Percentiles rank a stretch among this genome's conserved stretches.
phyloP scores from a whole-genome alignment of 768 basidiomycete species.

The Kwoniella pini region DNA sequence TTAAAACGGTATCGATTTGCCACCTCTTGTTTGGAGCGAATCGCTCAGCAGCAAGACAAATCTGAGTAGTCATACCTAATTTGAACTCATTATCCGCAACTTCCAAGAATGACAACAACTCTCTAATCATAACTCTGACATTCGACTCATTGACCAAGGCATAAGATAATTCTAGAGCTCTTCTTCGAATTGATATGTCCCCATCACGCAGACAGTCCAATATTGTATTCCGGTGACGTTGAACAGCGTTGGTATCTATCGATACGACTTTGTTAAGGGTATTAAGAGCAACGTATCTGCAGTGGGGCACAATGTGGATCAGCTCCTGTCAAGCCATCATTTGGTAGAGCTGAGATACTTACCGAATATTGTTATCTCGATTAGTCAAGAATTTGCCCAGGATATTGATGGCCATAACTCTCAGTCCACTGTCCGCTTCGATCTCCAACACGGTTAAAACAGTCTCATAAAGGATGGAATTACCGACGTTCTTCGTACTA shows the following conservation, averaged over 20 bases:
- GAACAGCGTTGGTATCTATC: conserved; percentile 97
- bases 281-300: conserved; percentile 93
- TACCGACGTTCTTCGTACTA: conserved; percentile 95
- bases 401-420: conserved; percentile 99
- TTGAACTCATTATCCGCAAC: conserved; percentile 99
- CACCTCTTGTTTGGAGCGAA: conserved; percentile 97
- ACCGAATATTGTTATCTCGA: conserved; percentile 98
- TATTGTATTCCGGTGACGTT: conserved; percentile 95
- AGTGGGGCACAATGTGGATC: not conserved
- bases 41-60: conserved; percentile 89
- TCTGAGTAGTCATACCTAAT: conserved; percentile 94
- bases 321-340: too few relatives aligned
- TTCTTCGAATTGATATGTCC: conserved; percentile 95
- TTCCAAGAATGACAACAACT: conserved; percentile 92
- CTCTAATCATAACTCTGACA: conserved; percentile 85
- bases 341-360: too few relatives aligned
- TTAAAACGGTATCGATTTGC: conserved; percentile 97
- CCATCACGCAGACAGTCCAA: conserved; percentile 99
- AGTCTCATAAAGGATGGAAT: conserved; percentile 96
- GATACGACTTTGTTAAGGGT: conserved; percentile 97
- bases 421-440: conserved; percentile 89
- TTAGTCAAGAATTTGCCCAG: conserved; percentile 97
- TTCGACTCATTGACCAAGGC: conserved; percentile 94
- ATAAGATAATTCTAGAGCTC: conserved; percentile 94
- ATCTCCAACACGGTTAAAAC: conserved; percentile 95